phyloP scores from a whole-genome alignment of 2,329 filamentous ascomycete species.

The Basipetospora sp. region DNA sequence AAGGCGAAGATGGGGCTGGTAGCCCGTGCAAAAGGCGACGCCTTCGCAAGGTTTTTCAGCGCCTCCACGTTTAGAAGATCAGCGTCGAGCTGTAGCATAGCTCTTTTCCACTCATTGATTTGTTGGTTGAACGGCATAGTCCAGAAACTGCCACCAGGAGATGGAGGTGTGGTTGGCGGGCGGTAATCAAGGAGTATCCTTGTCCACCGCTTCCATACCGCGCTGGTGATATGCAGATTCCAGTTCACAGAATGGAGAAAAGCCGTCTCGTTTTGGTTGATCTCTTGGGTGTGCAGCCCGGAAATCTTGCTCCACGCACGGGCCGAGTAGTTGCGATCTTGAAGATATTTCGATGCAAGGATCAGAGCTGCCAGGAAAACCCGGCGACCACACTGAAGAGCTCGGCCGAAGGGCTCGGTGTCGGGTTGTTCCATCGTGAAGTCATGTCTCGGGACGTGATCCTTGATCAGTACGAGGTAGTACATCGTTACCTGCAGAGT shows the following conservation, averaged over 20 bases:
- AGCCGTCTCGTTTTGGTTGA: conserved; percentile 90
- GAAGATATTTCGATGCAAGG: conserved; percentile 90
- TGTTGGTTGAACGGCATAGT: conserved; percentile 3
- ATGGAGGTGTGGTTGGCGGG: conserved; percentile 46
- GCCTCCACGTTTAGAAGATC: conserved; percentile 44
- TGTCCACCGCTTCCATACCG: conserved; percentile 82
- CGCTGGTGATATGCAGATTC: conserved; percentile 85
- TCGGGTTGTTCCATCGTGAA: conserved; percentile 75
- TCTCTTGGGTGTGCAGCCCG: conserved; percentile 80
- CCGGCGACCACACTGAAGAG: conserved; percentile 84
- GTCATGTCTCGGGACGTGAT: conserved; percentile 68
- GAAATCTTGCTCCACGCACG: conserved; percentile 99
- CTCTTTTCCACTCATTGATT: conserved; percentile 32
- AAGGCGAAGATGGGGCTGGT: conserved; percentile 4
- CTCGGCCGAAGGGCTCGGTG: conserved; percentile 56
- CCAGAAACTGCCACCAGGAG: conserved; percentile 26
- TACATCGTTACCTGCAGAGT: conserved; percentile 93
- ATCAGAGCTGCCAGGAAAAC: conserved; percentile 96
- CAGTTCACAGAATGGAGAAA: conserved; percentile 84
- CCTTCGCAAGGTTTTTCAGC: conserved; percentile 15
- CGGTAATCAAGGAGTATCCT: conserved; percentile 80
- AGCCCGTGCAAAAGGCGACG: conserved; percentile 2
- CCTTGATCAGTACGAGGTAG: conserved; percentile 87
- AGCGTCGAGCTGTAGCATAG: conserved; percentile 42
- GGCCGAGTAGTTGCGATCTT: conserved; percentile 94